Percentiles rank a stretch among this genome's conserved stretches.
These are phyloP conservation scores for Ramaria sp. DNA, from an alignment of 768 basidiomycete species.

Conservation along the genomic window DNA sequence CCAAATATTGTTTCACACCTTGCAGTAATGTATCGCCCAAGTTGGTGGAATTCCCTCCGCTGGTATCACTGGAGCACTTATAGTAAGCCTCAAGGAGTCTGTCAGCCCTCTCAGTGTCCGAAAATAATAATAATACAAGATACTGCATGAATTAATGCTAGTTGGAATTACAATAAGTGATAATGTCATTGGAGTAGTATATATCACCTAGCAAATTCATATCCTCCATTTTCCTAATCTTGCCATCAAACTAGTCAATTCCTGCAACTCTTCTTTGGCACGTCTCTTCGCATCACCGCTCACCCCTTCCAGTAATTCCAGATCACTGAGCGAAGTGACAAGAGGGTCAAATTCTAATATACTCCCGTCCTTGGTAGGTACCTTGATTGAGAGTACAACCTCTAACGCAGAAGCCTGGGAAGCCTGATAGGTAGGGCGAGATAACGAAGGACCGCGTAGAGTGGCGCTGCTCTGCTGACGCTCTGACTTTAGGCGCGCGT, in stretches of 20 bases:
- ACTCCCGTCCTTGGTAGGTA: constrained; percentile 74
- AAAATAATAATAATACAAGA: too few species aligned
- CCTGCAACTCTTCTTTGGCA: constrained; percentile 64
- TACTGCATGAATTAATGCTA: too few species aligned
- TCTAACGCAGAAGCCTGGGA: constrained; percentile 10
- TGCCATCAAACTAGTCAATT: constrained; percentile 44
- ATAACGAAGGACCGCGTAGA: constrained; percentile 5
- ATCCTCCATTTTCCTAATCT: constrained; percentile 74
- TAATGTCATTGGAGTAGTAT: neutral
- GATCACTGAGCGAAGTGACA: constrained; percentile 52
- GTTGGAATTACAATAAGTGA: neutral
- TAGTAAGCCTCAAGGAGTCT: too few species aligned
- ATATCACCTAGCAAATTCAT: constrained; percentile 3
- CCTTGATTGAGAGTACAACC: constrained; percentile 19
- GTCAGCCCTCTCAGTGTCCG: too few species aligned
- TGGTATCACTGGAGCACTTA: too few species aligned
- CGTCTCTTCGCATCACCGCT: constrained; percentile 76
- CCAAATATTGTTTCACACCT: too few species aligned
- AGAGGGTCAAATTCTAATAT: constrained; percentile 81
- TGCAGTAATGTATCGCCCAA: too few species aligned
- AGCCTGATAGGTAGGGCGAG: neutral
- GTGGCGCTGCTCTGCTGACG: constrained; percentile 13
- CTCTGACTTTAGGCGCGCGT: constrained; percentile 9
- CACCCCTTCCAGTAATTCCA: constrained; percentile 71
- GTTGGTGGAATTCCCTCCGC: too few species aligned